Evolutionary conservation across 2,329 filamentous ascomycete genomes (phyloP).

Genomic region (Botrytis elliptica): DNA sequence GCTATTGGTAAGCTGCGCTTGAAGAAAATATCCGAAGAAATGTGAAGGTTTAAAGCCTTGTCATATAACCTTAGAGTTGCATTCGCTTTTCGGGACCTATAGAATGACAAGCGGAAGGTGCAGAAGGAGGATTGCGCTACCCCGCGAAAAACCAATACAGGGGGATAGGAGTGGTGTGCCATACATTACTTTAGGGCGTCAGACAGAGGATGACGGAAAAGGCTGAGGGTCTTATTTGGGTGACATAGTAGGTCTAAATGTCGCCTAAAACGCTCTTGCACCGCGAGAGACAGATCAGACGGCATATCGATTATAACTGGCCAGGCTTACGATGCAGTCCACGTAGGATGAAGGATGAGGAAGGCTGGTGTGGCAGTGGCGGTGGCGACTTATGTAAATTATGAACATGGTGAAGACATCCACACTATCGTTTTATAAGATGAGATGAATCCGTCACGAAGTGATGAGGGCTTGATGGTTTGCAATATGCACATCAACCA

Average conservation of each 20-base stretch:
- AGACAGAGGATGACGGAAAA: neutral
- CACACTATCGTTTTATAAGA: neutral
- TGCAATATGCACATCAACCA: neutral
- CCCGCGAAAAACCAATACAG: neutral
- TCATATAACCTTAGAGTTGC: neutral
- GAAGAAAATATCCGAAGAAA: neutral
- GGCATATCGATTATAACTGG: neutral
- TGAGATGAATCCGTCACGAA: neutral
- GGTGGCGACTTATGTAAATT: neutral
- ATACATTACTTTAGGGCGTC: neutral
- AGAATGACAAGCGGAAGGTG: neutral
- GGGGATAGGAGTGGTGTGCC: neutral
- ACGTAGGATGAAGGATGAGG: neutral
- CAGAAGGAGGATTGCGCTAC: neutral
- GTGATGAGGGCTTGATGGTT: neutral
- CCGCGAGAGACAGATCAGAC: neutral
- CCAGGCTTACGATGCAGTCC: neutral
- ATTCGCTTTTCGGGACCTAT: neutral
- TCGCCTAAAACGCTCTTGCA: neutral
- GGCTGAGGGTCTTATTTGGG: neutral
- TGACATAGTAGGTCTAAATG: neutral
- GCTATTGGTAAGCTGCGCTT: neutral
- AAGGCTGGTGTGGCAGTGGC: constrained; percentile 11
- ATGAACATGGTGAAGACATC: neutral
- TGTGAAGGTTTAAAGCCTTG: neutral